Evolutionary conservation across 257 asterid species (phyloP).

Genomic region (Leonotis leonurus): DNA sequence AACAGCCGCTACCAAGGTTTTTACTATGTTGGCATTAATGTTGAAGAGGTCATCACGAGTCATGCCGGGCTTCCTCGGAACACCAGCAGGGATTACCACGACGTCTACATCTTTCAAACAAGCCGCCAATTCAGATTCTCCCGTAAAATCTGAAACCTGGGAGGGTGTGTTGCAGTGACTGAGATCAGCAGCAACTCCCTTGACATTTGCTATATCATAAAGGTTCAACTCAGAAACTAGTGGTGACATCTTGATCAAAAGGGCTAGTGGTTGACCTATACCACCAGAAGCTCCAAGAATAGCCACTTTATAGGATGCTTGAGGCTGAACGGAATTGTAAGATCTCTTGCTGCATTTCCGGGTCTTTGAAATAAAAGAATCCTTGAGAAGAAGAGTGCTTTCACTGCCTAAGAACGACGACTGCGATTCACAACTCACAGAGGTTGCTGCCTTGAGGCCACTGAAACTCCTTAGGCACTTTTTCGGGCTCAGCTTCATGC

Average conservation of each 20-base stretch:
- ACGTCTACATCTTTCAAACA: slow-evolving; percentile 63
- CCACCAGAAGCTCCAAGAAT: slow-evolving; percentile 86
- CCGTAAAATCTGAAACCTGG: slow-evolving; percentile 57
- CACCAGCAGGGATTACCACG: slow-evolving; percentile 85
- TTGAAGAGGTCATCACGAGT: slow-evolving; percentile 85
- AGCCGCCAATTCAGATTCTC: slow-evolving; percentile 52
- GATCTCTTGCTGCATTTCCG: slow-evolving; percentile 28
- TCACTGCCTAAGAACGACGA: slow-evolving; percentile 50
- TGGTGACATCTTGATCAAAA: slow-evolving; percentile 80
- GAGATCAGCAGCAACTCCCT: slow-evolving; percentile 83
- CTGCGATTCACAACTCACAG: slow-evolving; percentile 32
- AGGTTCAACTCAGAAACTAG: slow-evolving; percentile 62
- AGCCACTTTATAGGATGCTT: slow-evolving; percentile 80
- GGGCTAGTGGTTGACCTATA: slow-evolving; percentile 83
- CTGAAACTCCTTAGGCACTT: slow-evolving; percentile 37
- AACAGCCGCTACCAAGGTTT: slow-evolving; percentile 59
- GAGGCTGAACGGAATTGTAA: slow-evolving; percentile 46
- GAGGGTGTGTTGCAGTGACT: slow-evolving; percentile 93
- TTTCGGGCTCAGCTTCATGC: slow-evolving; percentile 39
- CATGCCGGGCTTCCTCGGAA: slow-evolving; percentile 87
- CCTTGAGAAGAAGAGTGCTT: slow-evolving; percentile 32
- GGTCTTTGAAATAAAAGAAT: slow-evolving; percentile 32
- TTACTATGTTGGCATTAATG: slow-evolving; percentile 73
- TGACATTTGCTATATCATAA: slow-evolving; percentile 76
- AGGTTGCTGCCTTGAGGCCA: slow-evolving; percentile 47